Conservation (phyloP, 495 filamentous ascomycete genomes). For the Polyplosphaeria fusca region DNA sequence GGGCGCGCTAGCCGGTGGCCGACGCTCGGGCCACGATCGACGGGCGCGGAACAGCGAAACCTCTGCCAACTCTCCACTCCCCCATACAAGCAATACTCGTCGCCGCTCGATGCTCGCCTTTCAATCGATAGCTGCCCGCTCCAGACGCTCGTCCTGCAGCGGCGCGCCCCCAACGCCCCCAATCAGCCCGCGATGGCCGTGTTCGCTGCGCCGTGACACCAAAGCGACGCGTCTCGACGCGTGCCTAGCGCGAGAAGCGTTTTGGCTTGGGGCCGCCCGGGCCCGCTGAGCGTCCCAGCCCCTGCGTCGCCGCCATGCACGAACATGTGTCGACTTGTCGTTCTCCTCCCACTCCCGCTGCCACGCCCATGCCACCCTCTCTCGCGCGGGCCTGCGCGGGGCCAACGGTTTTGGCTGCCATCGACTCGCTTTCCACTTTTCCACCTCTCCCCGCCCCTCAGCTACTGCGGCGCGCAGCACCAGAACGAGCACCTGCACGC, state of each 20-base stretch:
- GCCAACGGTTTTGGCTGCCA: background rate
- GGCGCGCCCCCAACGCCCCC: background rate
- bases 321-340: conserved; percentile 25
- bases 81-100: no score
- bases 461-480: conserved; percentile 1
- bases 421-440: background rate
- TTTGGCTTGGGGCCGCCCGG: background rate
- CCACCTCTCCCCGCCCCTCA: background rate
- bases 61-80: no score
- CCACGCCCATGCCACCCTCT: background rate
- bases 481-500: background rate
- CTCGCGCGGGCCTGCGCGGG: background rate
- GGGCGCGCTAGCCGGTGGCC: background rate
- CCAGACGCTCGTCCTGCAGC: background rate
- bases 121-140: background rate
- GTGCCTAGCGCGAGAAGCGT: conserved; percentile 3
- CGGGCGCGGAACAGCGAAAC: background rate
- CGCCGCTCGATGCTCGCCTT: no score
- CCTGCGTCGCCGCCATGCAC: conserved; percentile 27
- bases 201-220: background rate
- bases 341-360: conserved; percentile 3
- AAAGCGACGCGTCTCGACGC: conserved; percentile 8
- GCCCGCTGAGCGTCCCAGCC: conserved; percentile 6
- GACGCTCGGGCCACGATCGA: background rate
- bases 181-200: conserved; percentile 4